phyloP scores from a whole-genome alignment of 2,329 filamentous ascomycete species.

The Alternaria gaisen region DNA sequence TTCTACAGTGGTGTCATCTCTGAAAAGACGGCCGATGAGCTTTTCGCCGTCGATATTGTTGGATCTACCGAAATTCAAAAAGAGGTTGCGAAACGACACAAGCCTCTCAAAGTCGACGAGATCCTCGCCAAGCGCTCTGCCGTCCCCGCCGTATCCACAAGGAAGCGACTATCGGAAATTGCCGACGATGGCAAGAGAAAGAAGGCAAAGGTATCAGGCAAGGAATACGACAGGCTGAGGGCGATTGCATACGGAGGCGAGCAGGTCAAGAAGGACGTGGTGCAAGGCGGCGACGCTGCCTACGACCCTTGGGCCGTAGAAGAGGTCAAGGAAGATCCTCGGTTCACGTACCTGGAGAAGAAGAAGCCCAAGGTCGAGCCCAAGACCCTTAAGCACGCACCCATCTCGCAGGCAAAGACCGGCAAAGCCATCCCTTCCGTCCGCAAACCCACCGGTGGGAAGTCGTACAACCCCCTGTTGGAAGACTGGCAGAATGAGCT shows the following conservation, averaged over 20 bases:
- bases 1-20: conserved; percentile 77
- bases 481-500: conserved; percentile 84
- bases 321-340: conserved; percentile 59
- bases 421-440: conserved; percentile 84
- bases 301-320: conserved; percentile 82
- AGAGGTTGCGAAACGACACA: conserved; percentile 72
- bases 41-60: conserved; percentile 83
- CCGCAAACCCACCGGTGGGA: conserved; percentile 78
- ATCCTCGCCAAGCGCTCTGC: conserved; percentile 87
- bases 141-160: conserved; percentile 77
- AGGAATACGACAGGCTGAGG: conserved; percentile 81
- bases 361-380: conserved; percentile 74
- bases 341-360: conserved; percentile 73
- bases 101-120: conserved; percentile 87
- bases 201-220: conserved; percentile 82
- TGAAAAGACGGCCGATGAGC: conserved; percentile 81
- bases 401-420: conserved; percentile 82
- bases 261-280: conserved; percentile 58
- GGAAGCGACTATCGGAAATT: conserved; percentile 80
- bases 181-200: conserved; percentile 73
- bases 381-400: conserved; percentile 75
- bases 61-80: conserved; percentile 75
- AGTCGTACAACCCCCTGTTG: conserved; percentile 92
- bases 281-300: conserved; percentile 65
- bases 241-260: conserved; percentile 78